Evolutionary conservation across 495 filamentous ascomycete species (phyloP).

Genomic region (Bombardia bombarda): DNA sequence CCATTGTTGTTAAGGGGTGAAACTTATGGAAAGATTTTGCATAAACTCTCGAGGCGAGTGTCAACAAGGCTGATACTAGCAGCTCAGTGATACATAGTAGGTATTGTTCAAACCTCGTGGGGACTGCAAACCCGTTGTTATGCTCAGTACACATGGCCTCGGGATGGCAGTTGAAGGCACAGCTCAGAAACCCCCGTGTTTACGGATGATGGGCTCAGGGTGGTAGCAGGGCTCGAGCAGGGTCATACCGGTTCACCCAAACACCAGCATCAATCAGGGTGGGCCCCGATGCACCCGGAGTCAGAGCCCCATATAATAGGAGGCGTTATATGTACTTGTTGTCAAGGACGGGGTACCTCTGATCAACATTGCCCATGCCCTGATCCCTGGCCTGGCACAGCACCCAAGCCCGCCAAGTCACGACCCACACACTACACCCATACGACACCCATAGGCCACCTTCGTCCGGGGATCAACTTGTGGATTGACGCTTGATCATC

Average conservation of each 20-base stretch:
- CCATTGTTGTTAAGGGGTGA: too few species aligned
- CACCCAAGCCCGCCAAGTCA: constrained; percentile 25
- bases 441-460: constrained; percentile 28
- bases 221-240: constrained; percentile 10
- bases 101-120: too few species aligned
- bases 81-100: too few species aligned
- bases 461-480: constrained; percentile 39
- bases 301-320: constrained; percentile 37
- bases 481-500: constrained; percentile 42
- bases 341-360: constrained; percentile 34
- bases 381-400: constrained; percentile 42
- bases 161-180: constrained; percentile 3
- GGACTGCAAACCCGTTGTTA: background rate
- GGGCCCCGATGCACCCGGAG: constrained; percentile 33
- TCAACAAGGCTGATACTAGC: too few species aligned
- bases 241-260: constrained; percentile 6
- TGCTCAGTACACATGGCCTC: background rate
- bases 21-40: too few species aligned
- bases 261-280: constrained; percentile 25
- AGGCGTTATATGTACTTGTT: constrained; percentile 33
- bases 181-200: constrained; percentile 12
- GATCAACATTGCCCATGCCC: constrained; percentile 36
- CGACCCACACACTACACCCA: too few species aligned
- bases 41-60: too few species aligned
- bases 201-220: constrained; percentile 18